A percentile compares a stretch with the other conserved stretches of the same genome.
These are phyloP conservation scores for Halophytophthora batemanensis DNA, from an alignment of 352 stramenopile species.

Conservation along the genomic window DNA sequence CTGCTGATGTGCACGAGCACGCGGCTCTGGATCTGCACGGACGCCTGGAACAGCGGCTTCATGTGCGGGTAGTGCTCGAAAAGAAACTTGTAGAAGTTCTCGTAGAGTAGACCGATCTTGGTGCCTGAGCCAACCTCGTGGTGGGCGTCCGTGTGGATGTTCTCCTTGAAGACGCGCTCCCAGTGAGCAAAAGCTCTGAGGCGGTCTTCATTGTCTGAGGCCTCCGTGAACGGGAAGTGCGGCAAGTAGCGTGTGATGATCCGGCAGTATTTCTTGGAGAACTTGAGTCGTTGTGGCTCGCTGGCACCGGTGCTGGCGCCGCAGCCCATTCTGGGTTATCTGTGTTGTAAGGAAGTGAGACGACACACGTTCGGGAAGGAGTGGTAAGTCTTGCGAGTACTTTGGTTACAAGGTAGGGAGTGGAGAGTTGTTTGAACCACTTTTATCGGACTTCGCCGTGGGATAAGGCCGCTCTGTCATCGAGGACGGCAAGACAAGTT, in stretches of 20 bases:
- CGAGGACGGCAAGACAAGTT: no score
- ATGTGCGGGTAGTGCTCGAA: constrained; percentile 59
- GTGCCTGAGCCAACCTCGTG: constrained; percentile 39
- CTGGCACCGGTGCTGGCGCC: constrained; percentile 15
- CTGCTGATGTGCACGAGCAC: constrained; percentile 66
- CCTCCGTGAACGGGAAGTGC: constrained; percentile 51
- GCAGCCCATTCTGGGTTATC: constrained; percentile 29
- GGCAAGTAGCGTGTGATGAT: constrained; percentile 63
- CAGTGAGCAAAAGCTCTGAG: constrained; percentile 57
- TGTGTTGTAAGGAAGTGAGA: no score
- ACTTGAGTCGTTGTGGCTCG: constrained; percentile 24
- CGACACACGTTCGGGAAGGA: no score
- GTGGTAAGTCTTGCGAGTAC: no score
- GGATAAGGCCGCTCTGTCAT: no score
- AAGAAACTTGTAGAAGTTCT: constrained; percentile 65
- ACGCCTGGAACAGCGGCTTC: constrained; percentile 60
- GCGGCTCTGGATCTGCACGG: constrained; percentile 52
- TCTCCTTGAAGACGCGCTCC: constrained; percentile 66
- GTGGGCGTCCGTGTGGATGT: constrained; percentile 55
- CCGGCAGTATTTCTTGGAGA: constrained; percentile 62
- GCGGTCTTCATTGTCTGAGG: constrained; percentile 46
- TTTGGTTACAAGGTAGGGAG: no score
- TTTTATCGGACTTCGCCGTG: no score
- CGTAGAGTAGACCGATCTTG: constrained; percentile 52
- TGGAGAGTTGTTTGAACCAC: no score